These are phyloP conservation scores for Chlamydomonas sphaeroides DNA, from an alignment of 139 green algal species.

Conservation along the genomic window DNA sequence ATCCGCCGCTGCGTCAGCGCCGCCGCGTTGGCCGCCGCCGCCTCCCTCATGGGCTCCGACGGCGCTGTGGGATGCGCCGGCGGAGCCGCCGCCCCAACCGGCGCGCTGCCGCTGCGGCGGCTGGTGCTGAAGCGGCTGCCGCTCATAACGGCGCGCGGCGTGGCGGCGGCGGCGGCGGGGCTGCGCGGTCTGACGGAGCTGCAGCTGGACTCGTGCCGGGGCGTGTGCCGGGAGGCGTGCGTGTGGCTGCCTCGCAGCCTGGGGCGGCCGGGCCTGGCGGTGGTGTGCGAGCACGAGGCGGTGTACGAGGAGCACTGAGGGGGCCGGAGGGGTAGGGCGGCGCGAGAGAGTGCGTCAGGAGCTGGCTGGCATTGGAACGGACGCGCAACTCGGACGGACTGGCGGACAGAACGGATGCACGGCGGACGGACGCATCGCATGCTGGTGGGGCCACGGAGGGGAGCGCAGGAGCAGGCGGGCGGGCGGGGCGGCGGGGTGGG, in stretches of 20 bases:
- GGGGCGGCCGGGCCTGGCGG: slow-evolving; percentile 13
- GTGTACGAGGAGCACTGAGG: slow-evolving; percentile 18
- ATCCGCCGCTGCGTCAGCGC: slow-evolving; percentile 11
- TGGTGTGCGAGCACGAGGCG: slow-evolving; percentile 15
- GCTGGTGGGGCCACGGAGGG: no score
- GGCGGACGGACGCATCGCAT: no score
- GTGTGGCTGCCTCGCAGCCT: slow-evolving; percentile 26
- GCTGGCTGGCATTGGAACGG: no score
- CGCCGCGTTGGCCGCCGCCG: slow-evolving; percentile 13
- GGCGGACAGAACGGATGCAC: no score
- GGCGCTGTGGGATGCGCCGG: background rate
- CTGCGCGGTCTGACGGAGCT: slow-evolving; percentile 2
- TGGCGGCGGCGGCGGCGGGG: slow-evolving; percentile 19
- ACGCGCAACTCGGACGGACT: no score
- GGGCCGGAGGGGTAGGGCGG: no score
- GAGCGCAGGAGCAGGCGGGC: no score
- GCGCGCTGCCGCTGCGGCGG: background rate
- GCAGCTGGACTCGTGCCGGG: slow-evolving; percentile 2
- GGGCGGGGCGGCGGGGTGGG: no score
- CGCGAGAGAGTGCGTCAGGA: no score
- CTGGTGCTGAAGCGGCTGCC: slow-evolving; percentile 23
- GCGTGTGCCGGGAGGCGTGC: slow-evolving; percentile 25
- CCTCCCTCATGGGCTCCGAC: background rate
- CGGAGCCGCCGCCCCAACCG: background rate
- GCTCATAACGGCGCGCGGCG: slow-evolving; percentile 11